Evolutionary conservation across 1,284 basidiomycete species (phyloP), one percentile per base, ranked within the genome.

Genomic region (Wallemia hederae): DNA sequence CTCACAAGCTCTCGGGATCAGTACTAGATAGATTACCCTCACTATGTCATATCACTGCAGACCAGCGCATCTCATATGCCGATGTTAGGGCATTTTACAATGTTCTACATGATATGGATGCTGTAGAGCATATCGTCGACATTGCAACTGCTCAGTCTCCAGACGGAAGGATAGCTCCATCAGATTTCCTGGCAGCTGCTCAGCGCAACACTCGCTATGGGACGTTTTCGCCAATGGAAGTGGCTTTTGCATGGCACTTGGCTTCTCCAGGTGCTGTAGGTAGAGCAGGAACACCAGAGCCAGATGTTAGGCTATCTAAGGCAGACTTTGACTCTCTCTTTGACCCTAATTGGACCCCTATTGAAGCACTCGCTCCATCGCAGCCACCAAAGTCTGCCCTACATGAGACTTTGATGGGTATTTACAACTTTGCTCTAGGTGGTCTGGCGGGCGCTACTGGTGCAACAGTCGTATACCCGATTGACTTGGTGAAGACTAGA

Each of bases 11-110:
- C 62, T 92, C 88, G 17, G 84, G 94, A 68, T 79, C 81, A 19
- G 83, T 94, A 60, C 81, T 91, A 64, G 84, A 90, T 64, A 76
- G 88, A 64, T 74, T 96, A 60, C 89, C 90, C 59, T 90, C 87
- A 34, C 72, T 96, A 59, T 87, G 85, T 69, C 84, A 85, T 11
- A 74, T 94, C 63, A 83, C 79, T 63, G 84, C 86, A 1, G 87
- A 87, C 59, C 83, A 84, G 64, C 80, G 81, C 65, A 90, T 96
- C 75, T 83, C 84, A 63, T 96, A 90, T 72, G 89, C 90, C 1
- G 89, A 96, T 74, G 87, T 91, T 65, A 79, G 85, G 67, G 90
- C 90, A 60, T 94, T 92, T 74, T 83, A 92, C 75, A 94, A 94
- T 77, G 83, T 91, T 65, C 78, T 87, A 68, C 75, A 80, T 76